Evolutionary conservation across 352 stramenopile species (phyloP), one percentile per base, ranked within the genome.

Genomic region (Pythium insidiosum): DNA sequence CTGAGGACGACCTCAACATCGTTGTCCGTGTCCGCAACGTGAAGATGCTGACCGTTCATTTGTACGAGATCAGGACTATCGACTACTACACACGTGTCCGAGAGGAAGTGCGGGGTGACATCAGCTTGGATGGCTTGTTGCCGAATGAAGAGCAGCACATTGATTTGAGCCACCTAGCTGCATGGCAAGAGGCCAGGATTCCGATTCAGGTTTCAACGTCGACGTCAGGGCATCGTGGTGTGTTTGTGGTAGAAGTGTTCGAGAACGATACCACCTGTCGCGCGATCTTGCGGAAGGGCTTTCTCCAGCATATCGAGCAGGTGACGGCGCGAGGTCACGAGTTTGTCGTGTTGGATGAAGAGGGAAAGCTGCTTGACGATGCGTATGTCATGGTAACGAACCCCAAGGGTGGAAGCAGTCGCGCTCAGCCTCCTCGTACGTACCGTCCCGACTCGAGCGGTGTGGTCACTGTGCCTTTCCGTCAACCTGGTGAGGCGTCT

Each of bases 161-260:
- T 18, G 61, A 82, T 45, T 41, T 81, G 12, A 79, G 53, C 16
- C 60, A 79, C 35, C 38, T 83, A 16, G 53, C 47, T 5, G 41
- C 56, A 23, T 77, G 63, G 56, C 68, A 82, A 53, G 58, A 75
- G 43, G 51, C 50, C 2, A 53, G 63, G 11, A 43, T 84, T 35
- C 47, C 58, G 4, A 54, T 76, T 16, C 43, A 53, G 20, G 19
- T 53, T 4, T 22, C 43, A 13, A 28, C 43, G 16, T 31, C 13
- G 1, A 24, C 50, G 6, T 29, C 24, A 10, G 43, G 43, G 3
- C 43, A 38, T 38, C 73, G 69, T 25, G 69, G 73, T 12, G 61
- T 83, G 6, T 85, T 75, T 38, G 64, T 84, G 10, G 68, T 84
- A 4, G 72, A 84, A 53, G 55, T 84, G 6, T 66, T 84, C 24